Percentiles rank a stretch among this genome's conserved stretches.
Conservation (phyloP, 306 rosid genomes). For the Sicyos edulis region DNA sequence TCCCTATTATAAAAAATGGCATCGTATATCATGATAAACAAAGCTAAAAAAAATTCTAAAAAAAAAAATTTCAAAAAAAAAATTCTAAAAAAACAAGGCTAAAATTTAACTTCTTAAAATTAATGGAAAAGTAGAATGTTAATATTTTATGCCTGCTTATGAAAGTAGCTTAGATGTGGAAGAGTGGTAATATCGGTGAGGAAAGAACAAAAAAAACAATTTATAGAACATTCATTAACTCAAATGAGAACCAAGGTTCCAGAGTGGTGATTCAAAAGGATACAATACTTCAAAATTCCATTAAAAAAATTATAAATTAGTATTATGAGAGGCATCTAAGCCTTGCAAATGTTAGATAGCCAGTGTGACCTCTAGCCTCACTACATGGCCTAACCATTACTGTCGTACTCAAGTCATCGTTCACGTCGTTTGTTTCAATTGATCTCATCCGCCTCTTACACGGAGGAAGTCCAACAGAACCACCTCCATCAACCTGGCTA, state of each 20-base stretch:
- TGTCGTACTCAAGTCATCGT: conserved; percentile 27
- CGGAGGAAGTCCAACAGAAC: conserved; percentile 34
- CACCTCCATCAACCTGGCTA: conserved; percentile 11
- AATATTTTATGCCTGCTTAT: neutral
- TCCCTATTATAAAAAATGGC: no score
- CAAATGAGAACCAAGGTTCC: neutral
- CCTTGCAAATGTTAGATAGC: conserved; percentile 83
- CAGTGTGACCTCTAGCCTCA: conserved; percentile 61
- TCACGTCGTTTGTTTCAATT: conserved; percentile 23
- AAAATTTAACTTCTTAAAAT: neutral
- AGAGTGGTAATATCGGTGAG: neutral
- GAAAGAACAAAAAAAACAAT: neutral
- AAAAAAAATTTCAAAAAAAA: no score
- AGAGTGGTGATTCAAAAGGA: neutral
- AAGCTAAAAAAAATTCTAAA: no score
- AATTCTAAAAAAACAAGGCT: no score
- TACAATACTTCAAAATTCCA: neutral
- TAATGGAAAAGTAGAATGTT: neutral
- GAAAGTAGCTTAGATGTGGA: neutral
- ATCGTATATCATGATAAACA: no score
- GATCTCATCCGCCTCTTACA: conserved; percentile 25
- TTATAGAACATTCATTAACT: no score
- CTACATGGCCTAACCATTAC: conserved; percentile 57
- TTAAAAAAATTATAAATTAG: neutral
- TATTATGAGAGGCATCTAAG: conserved; percentile 48